Base-by-base conservation (phyloP, 805 yeast species). In the Hanseniaspora meyeri region DNA sequence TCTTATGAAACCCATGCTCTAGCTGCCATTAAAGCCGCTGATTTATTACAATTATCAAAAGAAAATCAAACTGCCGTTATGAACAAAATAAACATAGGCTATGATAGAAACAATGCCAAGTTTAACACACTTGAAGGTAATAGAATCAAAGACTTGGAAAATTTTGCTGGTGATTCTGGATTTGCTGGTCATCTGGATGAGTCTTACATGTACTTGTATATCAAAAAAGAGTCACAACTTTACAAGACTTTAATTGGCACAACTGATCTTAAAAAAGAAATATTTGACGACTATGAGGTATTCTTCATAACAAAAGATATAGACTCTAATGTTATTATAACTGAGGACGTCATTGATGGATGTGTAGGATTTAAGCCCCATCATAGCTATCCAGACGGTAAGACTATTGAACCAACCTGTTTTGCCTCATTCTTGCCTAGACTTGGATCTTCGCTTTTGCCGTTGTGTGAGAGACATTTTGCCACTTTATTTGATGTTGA, bases 71-170 rank as follows among this genome's bases (percentile, higher is more conserved):
- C 68, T 19, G 67, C 68, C 43, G 39, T 53, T 4, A 36, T 53
- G 24, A 20, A 56, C 8, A 57, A 76, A n/a, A 64, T 80, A 57
- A 80, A 80, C 62, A 69, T 71, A 55, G 79, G 80, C 0, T 80
- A 79, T 63, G 68, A 74, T 59, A 76, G 74, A 58, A 76, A 77
- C 10, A 66, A 76, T 57, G 71, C 59, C 63, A 72, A 71, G 59
- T 80, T 68, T 61, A 69, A 71, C 1, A 62, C 77, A 8, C 71
- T 80, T 19, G 59, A 61, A 16, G 66, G 76, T 0, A 66, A 72
- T 5, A 68, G 85, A 54, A 68, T 80, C 31, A 70, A 72, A 49
- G 31, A 61, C 32, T 57, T 61, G 0, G 60, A 59, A 0, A 31
- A 59, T 0, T 61, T 65, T 40, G 37, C 58, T 10, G 17, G 36